Evolutionary conservation across 1,284 basidiomycete genomes (phyloP).

Genomic region (Ceratobasidium papillatum): DNA sequence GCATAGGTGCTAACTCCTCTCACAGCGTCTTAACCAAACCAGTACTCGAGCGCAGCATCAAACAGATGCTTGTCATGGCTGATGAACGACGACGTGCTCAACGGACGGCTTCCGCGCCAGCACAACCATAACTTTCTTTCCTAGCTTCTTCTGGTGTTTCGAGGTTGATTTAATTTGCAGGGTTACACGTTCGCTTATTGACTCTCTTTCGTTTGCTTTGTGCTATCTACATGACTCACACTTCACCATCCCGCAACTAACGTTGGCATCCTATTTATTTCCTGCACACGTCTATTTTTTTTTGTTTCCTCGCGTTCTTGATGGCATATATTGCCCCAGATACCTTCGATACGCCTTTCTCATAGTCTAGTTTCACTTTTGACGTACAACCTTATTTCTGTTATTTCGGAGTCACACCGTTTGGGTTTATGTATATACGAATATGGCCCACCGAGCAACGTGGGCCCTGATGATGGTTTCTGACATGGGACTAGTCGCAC

Average conservation of each 20-base stretch:
- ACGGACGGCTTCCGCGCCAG: not conserved
- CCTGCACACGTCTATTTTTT: not conserved
- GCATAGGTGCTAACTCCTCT: constrained; percentile 28
- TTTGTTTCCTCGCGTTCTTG: not conserved
- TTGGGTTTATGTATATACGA: constrained; percentile 2
- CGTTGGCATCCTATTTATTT: constrained; percentile 23
- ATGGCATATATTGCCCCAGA: not conserved
- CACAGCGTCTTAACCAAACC: constrained; percentile 71
- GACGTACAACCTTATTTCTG: not conserved
- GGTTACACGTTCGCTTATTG: not conserved
- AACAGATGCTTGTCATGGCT: constrained; percentile 63
- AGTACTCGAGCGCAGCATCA: constrained; percentile 67
- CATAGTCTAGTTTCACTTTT: not conserved
- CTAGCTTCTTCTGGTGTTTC: not conserved
- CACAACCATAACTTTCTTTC: not conserved
- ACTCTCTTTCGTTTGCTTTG: constrained; percentile 18
- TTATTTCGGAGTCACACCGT: not conserved
- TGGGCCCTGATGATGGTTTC: not conserved
- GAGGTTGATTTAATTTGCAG: not conserved
- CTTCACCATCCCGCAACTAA: not conserved
- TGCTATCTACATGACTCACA: not conserved
- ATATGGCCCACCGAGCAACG: not conserved
- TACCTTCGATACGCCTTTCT: not conserved
- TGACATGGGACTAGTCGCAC: not conserved
- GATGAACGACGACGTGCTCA: constrained; percentile 56